Evolutionary conservation across 2,329 filamentous ascomycete genomes (phyloP).

Genomic region (Pleurostoma richardsiae): DNA sequence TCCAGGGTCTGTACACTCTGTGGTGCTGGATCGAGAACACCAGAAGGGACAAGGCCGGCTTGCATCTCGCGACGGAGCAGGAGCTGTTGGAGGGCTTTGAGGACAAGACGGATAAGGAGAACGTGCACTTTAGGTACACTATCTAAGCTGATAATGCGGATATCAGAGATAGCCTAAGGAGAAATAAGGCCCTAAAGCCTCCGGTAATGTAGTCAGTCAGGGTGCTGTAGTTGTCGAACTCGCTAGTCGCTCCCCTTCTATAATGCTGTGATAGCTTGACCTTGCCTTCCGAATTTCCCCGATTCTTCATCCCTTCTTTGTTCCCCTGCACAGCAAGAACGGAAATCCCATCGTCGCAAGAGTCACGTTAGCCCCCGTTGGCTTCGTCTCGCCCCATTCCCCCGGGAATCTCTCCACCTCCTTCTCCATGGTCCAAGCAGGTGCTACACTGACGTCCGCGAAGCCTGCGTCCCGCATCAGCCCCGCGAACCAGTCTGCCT

Average conservation of each 20-base stretch:
- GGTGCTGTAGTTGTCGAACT: too few species aligned
- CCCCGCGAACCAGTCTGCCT: constrained; percentile 28
- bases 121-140: constrained; percentile 10
- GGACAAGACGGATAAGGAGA: constrained; percentile 12
- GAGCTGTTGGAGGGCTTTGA: constrained; percentile 8
- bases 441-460: constrained; percentile 37
- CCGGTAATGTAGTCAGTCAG: too few species aligned
- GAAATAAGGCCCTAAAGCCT: too few species aligned
- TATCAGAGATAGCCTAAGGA: too few species aligned
- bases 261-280: too few species aligned
- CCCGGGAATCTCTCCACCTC: constrained; percentile 39
- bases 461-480: constrained; percentile 43
- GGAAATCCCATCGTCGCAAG: constrained; percentile 26
- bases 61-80: constrained; percentile 2
- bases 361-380: constrained; percentile 13
- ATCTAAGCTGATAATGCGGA: constrained; percentile 1
- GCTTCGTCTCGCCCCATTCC: constrained; percentile 28
- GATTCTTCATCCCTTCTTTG: constrained; percentile 11
- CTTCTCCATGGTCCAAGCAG: constrained; percentile 45
- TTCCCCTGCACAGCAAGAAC: constrained; percentile 30
- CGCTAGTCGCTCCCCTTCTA: too few species aligned
- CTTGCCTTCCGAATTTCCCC: too few species aligned
- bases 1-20: constrained; percentile 5
- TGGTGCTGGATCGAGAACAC: constrained; percentile 8
- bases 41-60: constrained; percentile 5